Percentiles rank a stretch among this genome's conserved stretches.
Conservation (phyloP, 108 stramenopile species). For the Fragilaria crotonensis region DNA sequence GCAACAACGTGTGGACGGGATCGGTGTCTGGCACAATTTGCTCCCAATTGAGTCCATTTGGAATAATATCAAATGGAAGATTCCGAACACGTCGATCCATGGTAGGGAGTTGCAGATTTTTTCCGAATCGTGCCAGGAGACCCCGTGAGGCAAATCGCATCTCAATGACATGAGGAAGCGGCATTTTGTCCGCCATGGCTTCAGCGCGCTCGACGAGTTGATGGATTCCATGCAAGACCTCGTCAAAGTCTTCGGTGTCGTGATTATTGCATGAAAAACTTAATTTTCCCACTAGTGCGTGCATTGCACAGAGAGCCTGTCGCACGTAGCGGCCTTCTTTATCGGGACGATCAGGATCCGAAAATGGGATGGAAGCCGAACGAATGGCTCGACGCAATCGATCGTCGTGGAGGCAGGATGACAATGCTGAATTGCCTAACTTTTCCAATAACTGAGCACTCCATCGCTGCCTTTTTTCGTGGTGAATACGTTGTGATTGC, state of each 20-base stretch:
- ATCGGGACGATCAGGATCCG: conserved; percentile 25
- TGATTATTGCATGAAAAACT: not conserved
- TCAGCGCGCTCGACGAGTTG: conserved; percentile 31
- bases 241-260: not conserved
- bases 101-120: not conserved
- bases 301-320: conserved; percentile 36
- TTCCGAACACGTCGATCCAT: conserved; percentile 24
- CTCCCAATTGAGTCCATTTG: conserved; percentile 41
- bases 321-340: conserved; percentile 39
- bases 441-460: conserved; percentile 44
- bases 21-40: conserved; percentile 1
- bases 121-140: conserved; percentile 15
- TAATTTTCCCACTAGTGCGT: conserved; percentile 14
- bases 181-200: conserved; percentile 12
- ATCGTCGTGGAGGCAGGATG: conserved; percentile 7
- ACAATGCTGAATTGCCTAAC: conserved; percentile 16
- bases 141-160: conserved; percentile 49
- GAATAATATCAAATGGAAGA: conserved; percentile 63
- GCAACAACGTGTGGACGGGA: conserved; percentile 9
- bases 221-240: conserved; percentile 18
- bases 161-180: conserved; percentile 44
- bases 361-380: conserved; percentile 34
- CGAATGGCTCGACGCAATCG: conserved; percentile 27
- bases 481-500: conserved; percentile 45
- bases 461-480: conserved; percentile 61